phyloP scores from a whole-genome alignment of 768 basidiomycete genomes.

The Pulveroboletus sp. region DNA sequence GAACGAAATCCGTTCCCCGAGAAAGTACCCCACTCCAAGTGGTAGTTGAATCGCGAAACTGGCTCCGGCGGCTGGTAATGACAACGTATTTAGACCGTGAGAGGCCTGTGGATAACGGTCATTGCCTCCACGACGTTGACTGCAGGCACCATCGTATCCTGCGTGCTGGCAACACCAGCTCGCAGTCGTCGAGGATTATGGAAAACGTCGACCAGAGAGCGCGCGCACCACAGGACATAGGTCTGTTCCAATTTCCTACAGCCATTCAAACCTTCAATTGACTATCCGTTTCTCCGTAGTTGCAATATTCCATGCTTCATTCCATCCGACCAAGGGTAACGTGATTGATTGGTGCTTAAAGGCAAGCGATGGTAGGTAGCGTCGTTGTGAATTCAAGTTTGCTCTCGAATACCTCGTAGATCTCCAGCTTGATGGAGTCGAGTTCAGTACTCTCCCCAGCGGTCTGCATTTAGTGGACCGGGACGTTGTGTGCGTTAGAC shows the following conservation, averaged over 20 bases:
- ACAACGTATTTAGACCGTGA: conserved; percentile 24
- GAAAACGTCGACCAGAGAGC: conserved; percentile 27
- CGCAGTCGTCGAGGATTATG: conserved; percentile 22
- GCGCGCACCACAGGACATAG: conserved; percentile 50
- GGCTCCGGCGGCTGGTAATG: conserved; percentile 2
- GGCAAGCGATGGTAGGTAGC: conserved; percentile 54
- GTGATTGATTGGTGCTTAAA: conserved; percentile 75
- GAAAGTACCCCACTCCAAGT: not conserved
- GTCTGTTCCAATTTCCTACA: conserved; percentile 27
- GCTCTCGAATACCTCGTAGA: conserved; percentile 36
- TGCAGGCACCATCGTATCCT: conserved; percentile 11
- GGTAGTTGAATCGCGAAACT: not conserved
- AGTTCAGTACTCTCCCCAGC: conserved; percentile 79
- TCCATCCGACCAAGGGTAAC: conserved; percentile 81
- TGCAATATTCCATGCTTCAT: conserved; percentile 80
- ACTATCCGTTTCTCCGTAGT: conserved; percentile 36
- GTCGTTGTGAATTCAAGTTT: not conserved
- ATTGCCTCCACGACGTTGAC: conserved; percentile 22
- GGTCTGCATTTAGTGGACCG: conserved; percentile 75
- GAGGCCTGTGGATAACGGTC: conserved; percentile 13
- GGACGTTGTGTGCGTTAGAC: conserved; percentile 63
- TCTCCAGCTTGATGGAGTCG: conserved; percentile 62
- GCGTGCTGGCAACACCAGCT: conserved; percentile 21
- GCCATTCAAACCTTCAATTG: not conserved
- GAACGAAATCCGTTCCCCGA: not conserved